Evolutionary conservation across 768 basidiomycete species (phyloP), one percentile per base, ranked within the genome.

Genomic region (Mrakia gelida): DNA sequence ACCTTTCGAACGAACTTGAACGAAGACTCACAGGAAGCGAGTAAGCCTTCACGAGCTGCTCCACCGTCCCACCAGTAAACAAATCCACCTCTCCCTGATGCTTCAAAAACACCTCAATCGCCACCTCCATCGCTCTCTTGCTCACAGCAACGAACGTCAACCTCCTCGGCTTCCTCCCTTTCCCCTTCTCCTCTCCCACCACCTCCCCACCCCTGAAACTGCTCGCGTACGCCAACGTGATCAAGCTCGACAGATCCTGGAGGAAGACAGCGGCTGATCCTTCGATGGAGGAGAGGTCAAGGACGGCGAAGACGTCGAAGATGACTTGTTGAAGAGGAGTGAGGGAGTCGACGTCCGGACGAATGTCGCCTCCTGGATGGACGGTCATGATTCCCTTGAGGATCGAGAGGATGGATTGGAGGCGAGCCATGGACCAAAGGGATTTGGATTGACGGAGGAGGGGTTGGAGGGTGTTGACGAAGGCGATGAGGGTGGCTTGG

Each of bases 71-170:
- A 81, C 94, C 90, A 16, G 87, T 85, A 80, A 92, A 96, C 6
- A 96, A 87, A 63, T 89, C 88, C 4, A 83, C 80, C 28, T 86
- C 85, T 9, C 87, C 86, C 81, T 90, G 90, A 86, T 92, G 91
- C 75, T 85, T 86, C 75, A 90, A 83, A 85, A 91, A 95, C 5
- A 95, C 84, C n/a, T 92, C 89, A 0, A 92, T 90, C 2, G 96
- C 86, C 83, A 88, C 86, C 0, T 94, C 94, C 92, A 97, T 94
- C 21, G 87, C 87, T 84, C 89, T 91, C 85, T 98, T 98, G 1
- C 91, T 87, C n/a, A 98, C 84, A 3, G 90, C 95, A 72, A 98
- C 91, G 82, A 94, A 98, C 0, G 94, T 94, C 70, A 97, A 87
- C 8, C 91, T 89, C 81, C 90, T 91, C 67, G 85, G 84, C 68